Conservation (phyloP, 805 yeast species). For the Ogataea salicorniae region DNA sequence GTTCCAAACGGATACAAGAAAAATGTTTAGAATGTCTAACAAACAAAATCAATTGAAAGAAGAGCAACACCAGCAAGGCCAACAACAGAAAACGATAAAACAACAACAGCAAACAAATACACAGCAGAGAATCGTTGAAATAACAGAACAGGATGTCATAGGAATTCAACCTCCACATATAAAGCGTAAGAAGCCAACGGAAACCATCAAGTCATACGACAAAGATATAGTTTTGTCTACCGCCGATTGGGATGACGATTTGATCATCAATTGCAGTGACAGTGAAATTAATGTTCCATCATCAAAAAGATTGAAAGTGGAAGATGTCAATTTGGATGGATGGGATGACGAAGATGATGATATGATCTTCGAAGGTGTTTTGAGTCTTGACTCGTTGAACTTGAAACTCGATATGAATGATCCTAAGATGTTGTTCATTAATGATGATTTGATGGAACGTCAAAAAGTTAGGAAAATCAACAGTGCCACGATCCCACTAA, state of each 20-base stretch:
- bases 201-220: slow-evolving; percentile 35
- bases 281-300: slow-evolving; percentile 10
- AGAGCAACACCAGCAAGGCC: slow-evolving; percentile 3
- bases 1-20: slow-evolving; percentile 55
- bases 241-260: slow-evolving; percentile 74
- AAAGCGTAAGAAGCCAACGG: slow-evolving; percentile 14
- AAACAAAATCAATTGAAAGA: slow-evolving; percentile 14
- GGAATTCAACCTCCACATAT: slow-evolving; percentile 13
- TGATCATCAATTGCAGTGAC: slow-evolving; percentile 47
- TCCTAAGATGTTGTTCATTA: slow-evolving; percentile 66
- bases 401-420: slow-evolving; percentile 81
- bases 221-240: slow-evolving; percentile 61
- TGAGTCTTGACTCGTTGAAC: slow-evolving; percentile 30
- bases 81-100: background rate
- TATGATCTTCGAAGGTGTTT: slow-evolving; percentile 66
- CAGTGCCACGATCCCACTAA: slow-evolving; percentile 43
- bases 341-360: slow-evolving; percentile 56
- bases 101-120: slow-evolving; percentile 1
- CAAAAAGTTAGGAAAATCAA: slow-evolving; percentile 15
- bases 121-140: slow-evolving; percentile 16
- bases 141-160: slow-evolving; percentile 26
- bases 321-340: slow-evolving; percentile 37
- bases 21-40: slow-evolving; percentile 37
- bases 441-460: slow-evolving; percentile 26
- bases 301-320: slow-evolving; percentile 25